Percentiles rank a stretch among this genome's conserved stretches.
Conservation (phyloP, 164 flowering plant species). For the Cinnamomum chago region DNA sequence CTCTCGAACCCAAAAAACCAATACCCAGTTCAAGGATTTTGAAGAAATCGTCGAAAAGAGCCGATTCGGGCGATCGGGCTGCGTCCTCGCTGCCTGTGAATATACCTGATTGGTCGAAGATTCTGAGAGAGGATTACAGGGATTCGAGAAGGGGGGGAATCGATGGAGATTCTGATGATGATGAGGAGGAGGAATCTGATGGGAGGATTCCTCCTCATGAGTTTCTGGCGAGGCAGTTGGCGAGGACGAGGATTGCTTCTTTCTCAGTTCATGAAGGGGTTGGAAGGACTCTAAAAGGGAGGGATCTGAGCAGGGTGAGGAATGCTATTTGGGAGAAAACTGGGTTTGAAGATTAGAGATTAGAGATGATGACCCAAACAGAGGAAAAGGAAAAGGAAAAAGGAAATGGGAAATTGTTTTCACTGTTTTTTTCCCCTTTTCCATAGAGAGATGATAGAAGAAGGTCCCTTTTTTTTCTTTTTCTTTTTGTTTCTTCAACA, state of each 20-base stretch:
- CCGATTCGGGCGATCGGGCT: slow-evolving; percentile 3
- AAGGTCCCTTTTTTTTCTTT: too few relatives aligned
- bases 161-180: slow-evolving; percentile 9
- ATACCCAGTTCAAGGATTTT: slow-evolving; percentile 8
- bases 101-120: slow-evolving; percentile 38
- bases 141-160: background rate
- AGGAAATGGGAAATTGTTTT: too few relatives aligned
- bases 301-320: slow-evolving; percentile 31
- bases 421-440: background rate
- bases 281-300: slow-evolving; percentile 30
- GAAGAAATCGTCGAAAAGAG: slow-evolving; percentile 10
- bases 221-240: slow-evolving; percentile 26
- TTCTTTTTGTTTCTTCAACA: too few relatives aligned
- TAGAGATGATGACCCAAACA: background rate
- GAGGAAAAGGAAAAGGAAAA: background rate
- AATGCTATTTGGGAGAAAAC: slow-evolving; percentile 29
- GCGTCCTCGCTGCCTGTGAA: slow-evolving; percentile 24
- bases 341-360: slow-evolving; percentile 23
- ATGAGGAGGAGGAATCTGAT: slow-evolving; percentile 4
- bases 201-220: slow-evolving; percentile 28
- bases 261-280: slow-evolving; percentile 31
- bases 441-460: too few relatives aligned
- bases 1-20: slow-evolving; percentile 6
- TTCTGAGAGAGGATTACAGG: slow-evolving; percentile 18
- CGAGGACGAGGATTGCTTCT: slow-evolving; percentile 19